These are phyloP conservation scores for Penicillium canariense DNA, from an alignment of 495 filamentous ascomycete genomes.

Conservation along the genomic window DNA sequence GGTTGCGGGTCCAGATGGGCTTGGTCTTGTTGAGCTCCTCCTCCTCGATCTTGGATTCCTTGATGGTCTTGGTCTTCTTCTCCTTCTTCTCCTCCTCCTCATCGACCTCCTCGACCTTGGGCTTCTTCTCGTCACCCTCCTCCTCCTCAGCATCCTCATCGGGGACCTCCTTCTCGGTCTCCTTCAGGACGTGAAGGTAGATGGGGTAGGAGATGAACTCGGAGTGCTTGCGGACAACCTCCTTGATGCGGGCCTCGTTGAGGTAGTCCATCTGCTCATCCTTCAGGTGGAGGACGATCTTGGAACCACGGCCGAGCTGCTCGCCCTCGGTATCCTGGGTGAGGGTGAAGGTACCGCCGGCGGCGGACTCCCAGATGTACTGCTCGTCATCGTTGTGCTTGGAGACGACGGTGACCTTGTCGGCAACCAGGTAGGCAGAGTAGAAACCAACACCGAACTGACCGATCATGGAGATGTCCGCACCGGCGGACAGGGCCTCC, in stretches of 20 bases:
- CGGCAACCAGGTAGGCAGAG: constrained; percentile 98
- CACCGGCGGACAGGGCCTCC: constrained; percentile 97
- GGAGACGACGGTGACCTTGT: constrained; percentile 90
- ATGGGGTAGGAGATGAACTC: constrained; percentile 99
- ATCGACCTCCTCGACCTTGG: constrained; percentile 72
- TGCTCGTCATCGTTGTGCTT: constrained; percentile 99
- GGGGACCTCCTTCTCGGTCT: constrained; percentile 97
- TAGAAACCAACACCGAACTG: constrained; percentile 99
- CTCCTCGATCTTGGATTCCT: constrained; percentile 97
- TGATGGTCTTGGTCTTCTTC: constrained; percentile 98
- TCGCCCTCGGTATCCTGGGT: constrained; percentile 86
- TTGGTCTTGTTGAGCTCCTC: constrained; percentile 99
- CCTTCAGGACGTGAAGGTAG: constrained; percentile 98
- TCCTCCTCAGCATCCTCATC: constrained; percentile 93
- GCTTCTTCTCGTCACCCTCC: constrained; percentile 82
- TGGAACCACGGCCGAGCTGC: constrained; percentile 88
- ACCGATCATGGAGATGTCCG: constrained; percentile 99
- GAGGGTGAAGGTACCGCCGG: constrained; percentile 96
- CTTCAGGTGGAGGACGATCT: constrained; percentile 98
- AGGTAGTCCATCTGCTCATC: constrained; percentile 98
- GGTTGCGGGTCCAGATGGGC: constrained; percentile 99
- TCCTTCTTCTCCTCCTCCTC: constrained; percentile 80
- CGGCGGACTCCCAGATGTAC: constrained; percentile 98
- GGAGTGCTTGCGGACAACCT: constrained; percentile 99
- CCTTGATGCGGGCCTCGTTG: constrained; percentile 98